A percentile compares a stretch with the other conserved stretches of the same genome.
Conservation (phyloP, 2,329 filamentous ascomycete genomes). For the Hymenoscyphus fraxineus region DNA sequence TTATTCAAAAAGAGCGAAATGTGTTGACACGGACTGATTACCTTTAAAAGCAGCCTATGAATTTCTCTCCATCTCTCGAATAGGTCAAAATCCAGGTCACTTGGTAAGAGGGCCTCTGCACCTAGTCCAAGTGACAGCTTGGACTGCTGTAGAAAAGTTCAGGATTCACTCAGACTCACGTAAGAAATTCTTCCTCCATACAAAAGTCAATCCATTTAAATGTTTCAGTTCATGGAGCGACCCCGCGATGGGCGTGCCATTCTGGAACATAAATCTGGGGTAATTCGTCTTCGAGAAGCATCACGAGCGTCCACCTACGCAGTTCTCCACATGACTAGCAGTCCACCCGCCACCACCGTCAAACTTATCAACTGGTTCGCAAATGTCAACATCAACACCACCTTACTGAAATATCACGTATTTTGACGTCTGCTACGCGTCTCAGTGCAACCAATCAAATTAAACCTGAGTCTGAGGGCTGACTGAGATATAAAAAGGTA, state of each 20-base stretch:
- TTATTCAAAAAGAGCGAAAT: too few relatives aligned
- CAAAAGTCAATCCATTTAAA: not conserved
- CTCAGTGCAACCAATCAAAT: not conserved
- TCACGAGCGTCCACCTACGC: not conserved
- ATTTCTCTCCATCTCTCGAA: too few relatives aligned
- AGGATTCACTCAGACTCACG: too few relatives aligned
- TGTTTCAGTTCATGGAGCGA: not conserved
- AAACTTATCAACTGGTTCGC: not conserved
- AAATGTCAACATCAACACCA: not conserved
- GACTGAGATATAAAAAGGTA: not conserved
- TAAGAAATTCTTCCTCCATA: not conserved
- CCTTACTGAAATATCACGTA: not conserved
- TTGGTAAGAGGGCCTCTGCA: too few relatives aligned
- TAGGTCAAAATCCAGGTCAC: too few relatives aligned
- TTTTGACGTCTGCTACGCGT: not conserved
- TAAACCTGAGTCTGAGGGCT: not conserved
- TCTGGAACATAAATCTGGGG: not conserved
- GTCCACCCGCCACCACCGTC: not conserved
- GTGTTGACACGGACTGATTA: too few relatives aligned
- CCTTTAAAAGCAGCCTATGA: too few relatives aligned
- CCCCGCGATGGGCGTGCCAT: not conserved
- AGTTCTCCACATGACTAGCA: not conserved
- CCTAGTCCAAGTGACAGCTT: too few relatives aligned
- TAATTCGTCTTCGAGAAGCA: not conserved
- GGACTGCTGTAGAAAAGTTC: too few relatives aligned